Conservation (phyloP, 495 filamentous ascomycete species). For the Neurospora sublineolata region DNA sequence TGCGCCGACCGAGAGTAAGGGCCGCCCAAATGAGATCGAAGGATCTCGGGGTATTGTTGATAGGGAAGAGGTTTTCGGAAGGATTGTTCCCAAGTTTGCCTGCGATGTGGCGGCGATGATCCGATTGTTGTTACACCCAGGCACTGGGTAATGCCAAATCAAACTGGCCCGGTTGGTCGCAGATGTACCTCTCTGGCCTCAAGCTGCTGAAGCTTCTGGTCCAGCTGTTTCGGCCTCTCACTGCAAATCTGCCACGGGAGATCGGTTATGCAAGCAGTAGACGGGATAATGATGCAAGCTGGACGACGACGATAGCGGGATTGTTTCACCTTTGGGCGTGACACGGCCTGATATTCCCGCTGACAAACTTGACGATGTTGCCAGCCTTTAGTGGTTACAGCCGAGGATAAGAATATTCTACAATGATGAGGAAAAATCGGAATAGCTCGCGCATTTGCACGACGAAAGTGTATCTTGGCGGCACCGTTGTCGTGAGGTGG, state of each 20-base stretch:
- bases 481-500: neutral
- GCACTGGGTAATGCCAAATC: neutral
- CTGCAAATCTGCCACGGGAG: neutral
- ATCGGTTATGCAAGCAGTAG: neutral
- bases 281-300: neutral
- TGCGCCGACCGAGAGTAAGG: neutral
- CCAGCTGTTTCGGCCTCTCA: neutral
- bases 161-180: neutral
- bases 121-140: neutral
- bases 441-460: neutral
- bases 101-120: neutral
- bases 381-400: neutral
- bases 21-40: neutral
- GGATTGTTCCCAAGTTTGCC: neutral
- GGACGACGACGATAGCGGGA: neutral
- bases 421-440: neutral
- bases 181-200: neutral
- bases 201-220: neutral
- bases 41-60: neutral
- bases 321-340: neutral
- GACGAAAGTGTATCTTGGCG: neutral
- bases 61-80: neutral
- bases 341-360: neutral
- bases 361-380: neutral
- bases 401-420: neutral